phyloP scores from a whole-genome alignment of 176 grass and related monocot genomes.

The Lolium perenne region DNA sequence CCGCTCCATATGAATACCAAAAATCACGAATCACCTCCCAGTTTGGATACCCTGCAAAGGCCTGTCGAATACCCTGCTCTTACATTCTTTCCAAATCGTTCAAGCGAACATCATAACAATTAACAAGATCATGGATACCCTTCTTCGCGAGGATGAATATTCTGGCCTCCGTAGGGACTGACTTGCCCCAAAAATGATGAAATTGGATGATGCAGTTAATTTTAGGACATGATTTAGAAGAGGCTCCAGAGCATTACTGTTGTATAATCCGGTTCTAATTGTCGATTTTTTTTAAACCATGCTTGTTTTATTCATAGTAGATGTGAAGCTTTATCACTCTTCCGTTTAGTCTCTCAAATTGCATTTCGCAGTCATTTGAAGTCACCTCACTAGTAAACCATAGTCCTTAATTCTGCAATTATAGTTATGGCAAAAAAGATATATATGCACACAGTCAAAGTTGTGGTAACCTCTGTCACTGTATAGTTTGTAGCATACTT shows the following conservation, averaged over 20 bases:
- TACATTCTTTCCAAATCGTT: background rate
- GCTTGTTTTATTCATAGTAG: background rate
- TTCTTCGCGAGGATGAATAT: no score
- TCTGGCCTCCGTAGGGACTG: background rate
- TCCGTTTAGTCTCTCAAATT: background rate
- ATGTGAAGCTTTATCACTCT: background rate
- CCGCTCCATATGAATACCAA: background rate
- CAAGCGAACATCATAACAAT: no score
- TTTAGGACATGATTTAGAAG: background rate
- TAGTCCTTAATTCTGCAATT: background rate
- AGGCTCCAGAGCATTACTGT: background rate
- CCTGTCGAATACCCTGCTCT: no score
- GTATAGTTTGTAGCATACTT: background rate
- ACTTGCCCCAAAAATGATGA: conserved; percentile 2
- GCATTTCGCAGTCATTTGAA: background rate
- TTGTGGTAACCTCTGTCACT: conserved; percentile 8
- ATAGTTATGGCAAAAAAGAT: no score
- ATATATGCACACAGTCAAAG: background rate
- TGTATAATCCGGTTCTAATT: background rate
- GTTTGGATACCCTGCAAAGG: background rate
- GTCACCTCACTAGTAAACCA: background rate
- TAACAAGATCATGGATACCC: no score
- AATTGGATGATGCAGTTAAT: background rate
- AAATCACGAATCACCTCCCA: background rate
- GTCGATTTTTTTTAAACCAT: background rate